Evolutionary conservation across 148 eudicot species (phyloP).

Genomic region (Nyssa sinensis): DNA sequence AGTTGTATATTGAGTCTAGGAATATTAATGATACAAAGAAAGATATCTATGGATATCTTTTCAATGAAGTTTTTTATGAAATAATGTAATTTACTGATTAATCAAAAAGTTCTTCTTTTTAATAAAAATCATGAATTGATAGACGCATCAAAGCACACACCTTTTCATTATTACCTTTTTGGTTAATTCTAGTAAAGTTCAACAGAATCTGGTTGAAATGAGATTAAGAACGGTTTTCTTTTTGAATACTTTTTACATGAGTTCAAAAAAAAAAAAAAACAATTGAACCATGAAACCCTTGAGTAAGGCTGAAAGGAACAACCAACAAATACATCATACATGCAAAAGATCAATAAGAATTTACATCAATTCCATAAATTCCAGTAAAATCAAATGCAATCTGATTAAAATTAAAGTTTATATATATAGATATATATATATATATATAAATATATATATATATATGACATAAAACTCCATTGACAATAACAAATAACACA

Average conservation of each 20-base stretch:
- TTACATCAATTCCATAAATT: slow-evolving; percentile 5
- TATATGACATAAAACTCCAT: slow-evolving; percentile 1
- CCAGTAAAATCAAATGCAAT: no score
- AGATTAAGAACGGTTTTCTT: no score
- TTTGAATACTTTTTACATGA: no score
- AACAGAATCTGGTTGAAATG: no score
- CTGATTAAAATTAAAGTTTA: neutral
- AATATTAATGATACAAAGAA: neutral
- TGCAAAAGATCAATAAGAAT: slow-evolving; percentile 5
- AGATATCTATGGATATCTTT: neutral
- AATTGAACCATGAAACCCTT: neutral
- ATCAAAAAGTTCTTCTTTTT: no score
- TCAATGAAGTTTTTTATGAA: neutral
- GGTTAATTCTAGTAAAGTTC: no score
- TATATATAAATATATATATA: no score
- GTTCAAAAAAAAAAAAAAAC: no score
- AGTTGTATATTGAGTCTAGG: neutral
- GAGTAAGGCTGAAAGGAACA: neutral
- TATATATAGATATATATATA: neutral
- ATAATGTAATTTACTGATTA: neutral
- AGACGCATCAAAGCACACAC: no score
- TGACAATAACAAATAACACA: no score
- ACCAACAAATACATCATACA: neutral
- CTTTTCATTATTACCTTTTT: no score
- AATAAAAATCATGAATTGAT: no score